Conservation (phyloP, 306 rosid genomes). For the Acmispon strigosus region DNA sequence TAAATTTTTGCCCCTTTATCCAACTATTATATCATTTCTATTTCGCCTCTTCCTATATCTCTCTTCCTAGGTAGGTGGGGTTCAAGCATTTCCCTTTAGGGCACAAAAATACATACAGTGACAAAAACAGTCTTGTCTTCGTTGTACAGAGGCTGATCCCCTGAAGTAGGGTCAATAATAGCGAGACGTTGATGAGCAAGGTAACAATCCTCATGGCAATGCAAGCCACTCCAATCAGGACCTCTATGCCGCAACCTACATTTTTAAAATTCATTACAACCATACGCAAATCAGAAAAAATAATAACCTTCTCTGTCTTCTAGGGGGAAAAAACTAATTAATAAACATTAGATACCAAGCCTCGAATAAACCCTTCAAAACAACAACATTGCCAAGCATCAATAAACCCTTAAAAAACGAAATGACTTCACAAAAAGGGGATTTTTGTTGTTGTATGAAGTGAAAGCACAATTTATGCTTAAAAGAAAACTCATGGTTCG, state of each 20-base stretch:
- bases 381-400: too few relatives aligned
- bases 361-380: neutral
- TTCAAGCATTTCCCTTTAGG: too few relatives aligned
- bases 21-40: too few relatives aligned
- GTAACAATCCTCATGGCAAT: conserved; percentile 64
- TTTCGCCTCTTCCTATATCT: too few relatives aligned
- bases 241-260: conserved; percentile 83
- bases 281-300: neutral
- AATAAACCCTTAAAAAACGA: neutral
- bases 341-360: neutral
- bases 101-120: conserved; percentile 38
- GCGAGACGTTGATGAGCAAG: conserved; percentile 96
- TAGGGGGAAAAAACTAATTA: neutral
- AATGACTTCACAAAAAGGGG: neutral
- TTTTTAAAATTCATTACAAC: conserved; percentile 1
- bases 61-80: too few relatives aligned
- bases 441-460: conserved; percentile 1
- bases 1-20: too few relatives aligned
- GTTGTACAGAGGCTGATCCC: conserved; percentile 92
- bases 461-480: neutral
- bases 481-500: too few relatives aligned
- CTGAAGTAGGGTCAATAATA: conserved; percentile 86
- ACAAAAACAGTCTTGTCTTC: conserved; percentile 79
- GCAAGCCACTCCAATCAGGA: conserved; percentile 99
- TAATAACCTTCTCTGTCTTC: neutral